Percentiles rank a stretch among this genome's conserved stretches.
phyloP scores from a whole-genome alignment of 2,329 filamentous ascomycete genomes.

The Trichophaea hybrida region DNA sequence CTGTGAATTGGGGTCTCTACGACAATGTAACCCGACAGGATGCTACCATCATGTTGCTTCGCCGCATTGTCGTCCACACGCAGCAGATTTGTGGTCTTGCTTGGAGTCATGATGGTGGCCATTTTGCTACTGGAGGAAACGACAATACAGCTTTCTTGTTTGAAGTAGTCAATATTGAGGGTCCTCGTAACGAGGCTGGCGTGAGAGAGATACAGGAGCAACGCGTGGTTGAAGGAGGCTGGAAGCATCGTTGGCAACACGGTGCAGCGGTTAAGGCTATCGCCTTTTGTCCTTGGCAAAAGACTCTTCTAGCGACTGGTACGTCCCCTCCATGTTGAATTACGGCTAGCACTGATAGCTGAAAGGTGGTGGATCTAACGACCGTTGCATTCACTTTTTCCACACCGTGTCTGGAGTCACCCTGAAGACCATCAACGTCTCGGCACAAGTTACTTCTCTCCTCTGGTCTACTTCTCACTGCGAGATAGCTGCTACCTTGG shows the following conservation, averaged over 20 bases:
- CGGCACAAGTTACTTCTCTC: constrained; percentile 82
- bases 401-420: constrained; percentile 70
- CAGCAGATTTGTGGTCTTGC: constrained; percentile 90
- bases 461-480: constrained; percentile 76
- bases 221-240: constrained; percentile 20
- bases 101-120: constrained; percentile 62
- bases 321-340: background rate
- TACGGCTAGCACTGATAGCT: background rate
- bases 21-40: constrained; percentile 32
- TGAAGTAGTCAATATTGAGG: constrained; percentile 44
- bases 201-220: background rate
- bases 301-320: constrained; percentile 67
- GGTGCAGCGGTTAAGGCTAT: constrained; percentile 89
- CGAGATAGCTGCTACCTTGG: constrained; percentile 87
- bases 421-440: constrained; percentile 80
- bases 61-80: constrained; percentile 60
- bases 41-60: constrained; percentile 54
- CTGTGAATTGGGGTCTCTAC: constrained; percentile 56
- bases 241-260: constrained; percentile 58
- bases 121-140: constrained; percentile 80
- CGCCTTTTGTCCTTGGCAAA: constrained; percentile 89
- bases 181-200: constrained; percentile 7
- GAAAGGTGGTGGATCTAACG: constrained; percentile 67
- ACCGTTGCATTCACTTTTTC: constrained; percentile 92
- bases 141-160: constrained; percentile 83